Conservation (phyloP, 768 basidiomycete species). For the Mrakia frigida region DNA sequence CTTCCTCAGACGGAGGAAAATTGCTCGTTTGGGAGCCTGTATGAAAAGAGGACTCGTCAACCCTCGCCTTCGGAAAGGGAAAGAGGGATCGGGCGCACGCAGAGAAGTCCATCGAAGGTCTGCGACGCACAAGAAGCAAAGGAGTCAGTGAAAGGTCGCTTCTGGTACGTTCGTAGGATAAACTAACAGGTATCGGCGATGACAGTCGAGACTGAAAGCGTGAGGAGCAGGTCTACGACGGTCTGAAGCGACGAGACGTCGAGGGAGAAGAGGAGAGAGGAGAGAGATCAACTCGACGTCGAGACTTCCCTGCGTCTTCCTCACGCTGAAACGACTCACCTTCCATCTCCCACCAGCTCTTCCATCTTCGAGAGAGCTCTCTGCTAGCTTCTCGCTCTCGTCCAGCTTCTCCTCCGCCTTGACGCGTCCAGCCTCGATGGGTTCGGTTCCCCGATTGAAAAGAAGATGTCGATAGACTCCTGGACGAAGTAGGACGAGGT, state of each 20-base stretch:
- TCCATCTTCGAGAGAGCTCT: no score
- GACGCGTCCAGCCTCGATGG: slow-evolving; percentile 38
- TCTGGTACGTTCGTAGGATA: no score
- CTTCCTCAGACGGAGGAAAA: background rate
- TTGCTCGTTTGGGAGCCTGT: background rate
- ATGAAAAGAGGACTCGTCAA: no score
- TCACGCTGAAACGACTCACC: background rate
- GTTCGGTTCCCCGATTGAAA: slow-evolving; percentile 69
- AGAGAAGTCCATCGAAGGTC: slow-evolving; percentile 12
- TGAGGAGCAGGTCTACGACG: background rate
- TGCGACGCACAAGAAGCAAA: background rate
- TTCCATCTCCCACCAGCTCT: background rate
- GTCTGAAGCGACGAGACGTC: background rate
- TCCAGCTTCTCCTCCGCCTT: background rate
- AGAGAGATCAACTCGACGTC: background rate
- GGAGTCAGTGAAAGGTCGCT: no score
- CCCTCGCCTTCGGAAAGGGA: background rate
- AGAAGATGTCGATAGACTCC: slow-evolving; percentile 76
- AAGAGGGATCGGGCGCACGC: background rate
- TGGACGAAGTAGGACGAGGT: slow-evolving; percentile 73
- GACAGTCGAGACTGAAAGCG: slow-evolving; percentile 7
- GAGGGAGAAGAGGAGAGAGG: no score
- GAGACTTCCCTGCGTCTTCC: background rate
- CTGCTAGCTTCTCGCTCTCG: background rate
- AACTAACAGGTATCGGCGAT: slow-evolving; percentile 31